Percentiles rank a stretch among this genome's conserved stretches.
Evolutionary conservation across 2,329 filamentous ascomycete species (phyloP).

Genomic region (Fusarium buharicum): DNA sequence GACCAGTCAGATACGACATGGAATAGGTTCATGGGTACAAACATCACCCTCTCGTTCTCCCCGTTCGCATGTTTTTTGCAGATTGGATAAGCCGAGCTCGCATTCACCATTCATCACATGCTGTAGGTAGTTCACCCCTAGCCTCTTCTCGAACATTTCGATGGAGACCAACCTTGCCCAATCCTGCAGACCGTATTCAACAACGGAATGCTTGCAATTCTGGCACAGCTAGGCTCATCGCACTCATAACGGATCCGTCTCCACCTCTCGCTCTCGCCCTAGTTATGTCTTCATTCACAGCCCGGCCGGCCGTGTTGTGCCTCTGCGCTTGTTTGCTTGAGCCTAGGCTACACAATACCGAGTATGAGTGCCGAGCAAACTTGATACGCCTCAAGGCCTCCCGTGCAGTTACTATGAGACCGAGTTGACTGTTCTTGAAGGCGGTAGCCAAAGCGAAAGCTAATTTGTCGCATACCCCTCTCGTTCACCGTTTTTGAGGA

Average conservation of each 20-base stretch:
- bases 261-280: constrained; percentile 22
- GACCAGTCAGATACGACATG: constrained; percentile 33
- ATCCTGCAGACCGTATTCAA: constrained; percentile 27
- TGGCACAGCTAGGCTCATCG: constrained; percentile 26
- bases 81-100: constrained; percentile 21
- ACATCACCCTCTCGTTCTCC: constrained; percentile 1
- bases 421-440: background rate
- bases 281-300: constrained; percentile 12
- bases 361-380: constrained; percentile 17
- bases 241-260: constrained; percentile 26
- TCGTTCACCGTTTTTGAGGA: background rate
- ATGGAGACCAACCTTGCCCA: constrained; percentile 19
- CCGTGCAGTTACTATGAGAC: constrained; percentile 1
- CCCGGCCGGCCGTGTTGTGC: constrained; percentile 2
- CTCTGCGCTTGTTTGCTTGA: constrained; percentile 8
- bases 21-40: constrained; percentile 18
- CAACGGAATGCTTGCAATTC: constrained; percentile 21
- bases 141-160: constrained; percentile 37
- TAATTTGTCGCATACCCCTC: background rate
- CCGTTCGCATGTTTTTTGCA: constrained; percentile 24
- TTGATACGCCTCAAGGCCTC: constrained; percentile 10
- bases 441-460: constrained; percentile 1
- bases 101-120: constrained; percentile 26
- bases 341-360: constrained; percentile 4
- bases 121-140: constrained; percentile 11